Evolutionary conservation across 345 rosid species (phyloP), one percentile per base, ranked within the genome.

Genomic region (Sisymbrium irio): DNA sequence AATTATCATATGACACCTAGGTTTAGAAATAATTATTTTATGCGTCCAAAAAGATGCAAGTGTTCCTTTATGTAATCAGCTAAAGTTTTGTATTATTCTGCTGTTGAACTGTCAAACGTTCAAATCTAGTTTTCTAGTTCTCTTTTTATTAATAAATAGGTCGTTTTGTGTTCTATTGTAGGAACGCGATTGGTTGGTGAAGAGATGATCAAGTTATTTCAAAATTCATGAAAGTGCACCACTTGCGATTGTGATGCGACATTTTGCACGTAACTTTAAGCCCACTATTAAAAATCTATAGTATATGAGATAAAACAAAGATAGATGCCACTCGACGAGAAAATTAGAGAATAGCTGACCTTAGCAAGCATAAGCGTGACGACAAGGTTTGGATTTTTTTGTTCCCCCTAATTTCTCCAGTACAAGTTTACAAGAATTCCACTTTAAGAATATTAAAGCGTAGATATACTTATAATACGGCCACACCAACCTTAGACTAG

Each of bases 351-450:
- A 74, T 67, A 50, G 67, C 62, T 74, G 73, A 74, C 67, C 67
- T 58, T 59, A 67, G 53, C 73, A 58, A 14, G 73, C 73, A 74
- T 67, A 74, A 74, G 73, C 73, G 42, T 74, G 78, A 74, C 73
- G 67, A 74, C 66, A 62, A 27, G 25, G 17, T 72, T 62, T 27
- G 32, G 1, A 5, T 42, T 9, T 59, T 22, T 39, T 54, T 2
- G 6, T 50, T 39, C 2, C 22, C 10, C 20, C 40, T 5, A 11
- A 12, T 49, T 33, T 19, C 8, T 33, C 19, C 9, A 35, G 9
- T 35, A 64, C 18, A 17, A 65, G 55, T 50, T 41, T 68, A 40
- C 40, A 25, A 49, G 32, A 47, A 25, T 47, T 47, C 30, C 30
- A 37, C 3, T 47, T 15, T 36, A 14, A 20, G 4, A 18, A 56